phyloP scores from a whole-genome alignment of 2,329 filamentous ascomycete species.

The Pyricularia sp. region DNA sequence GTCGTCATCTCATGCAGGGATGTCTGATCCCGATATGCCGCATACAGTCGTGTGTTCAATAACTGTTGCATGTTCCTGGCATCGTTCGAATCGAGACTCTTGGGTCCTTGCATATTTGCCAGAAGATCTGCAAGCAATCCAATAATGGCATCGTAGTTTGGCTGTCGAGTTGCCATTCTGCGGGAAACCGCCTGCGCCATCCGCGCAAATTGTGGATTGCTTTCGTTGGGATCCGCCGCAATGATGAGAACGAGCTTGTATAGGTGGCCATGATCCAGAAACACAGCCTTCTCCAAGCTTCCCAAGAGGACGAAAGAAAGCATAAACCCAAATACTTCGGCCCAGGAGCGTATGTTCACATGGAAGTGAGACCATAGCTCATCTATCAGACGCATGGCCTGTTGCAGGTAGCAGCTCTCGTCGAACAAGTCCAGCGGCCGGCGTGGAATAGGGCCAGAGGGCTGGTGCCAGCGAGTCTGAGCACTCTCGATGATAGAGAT shows the following conservation, averaged over 20 bases:
- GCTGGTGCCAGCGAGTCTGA: constrained; percentile 36
- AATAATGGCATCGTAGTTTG: constrained; percentile 45
- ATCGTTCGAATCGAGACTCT: not conserved
- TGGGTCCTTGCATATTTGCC: not conserved
- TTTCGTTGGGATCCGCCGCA: constrained; percentile 43
- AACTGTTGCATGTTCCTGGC: not conserved
- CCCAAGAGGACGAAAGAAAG: constrained; percentile 57
- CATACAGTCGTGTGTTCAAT: not conserved
- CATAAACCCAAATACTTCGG: constrained; percentile 66
- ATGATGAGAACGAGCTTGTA: constrained; percentile 49
- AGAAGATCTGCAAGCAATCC: constrained; percentile 25
- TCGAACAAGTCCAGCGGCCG: constrained; percentile 9
- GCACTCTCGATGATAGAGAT: constrained; percentile 43
- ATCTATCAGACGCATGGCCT: constrained; percentile 1
- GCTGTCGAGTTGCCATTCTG: constrained; percentile 37
- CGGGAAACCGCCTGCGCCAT: constrained; percentile 44
- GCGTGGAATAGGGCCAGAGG: constrained; percentile 22
- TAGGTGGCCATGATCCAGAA: constrained; percentile 55
- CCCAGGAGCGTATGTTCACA: constrained; percentile 56
- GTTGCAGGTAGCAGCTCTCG: constrained; percentile 31
- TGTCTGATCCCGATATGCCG: constrained; percentile 9
- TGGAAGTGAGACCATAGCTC: constrained; percentile 56
- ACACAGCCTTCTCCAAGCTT: constrained; percentile 41
- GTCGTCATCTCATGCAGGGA: constrained; percentile 12
- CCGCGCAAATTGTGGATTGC: constrained; percentile 43